Percentiles rank a stretch among this genome's conserved stretches.
These are phyloP conservation scores for Aquilaria agallochum DNA, from an alignment of 441 rosid species.

Conservation along the genomic window DNA sequence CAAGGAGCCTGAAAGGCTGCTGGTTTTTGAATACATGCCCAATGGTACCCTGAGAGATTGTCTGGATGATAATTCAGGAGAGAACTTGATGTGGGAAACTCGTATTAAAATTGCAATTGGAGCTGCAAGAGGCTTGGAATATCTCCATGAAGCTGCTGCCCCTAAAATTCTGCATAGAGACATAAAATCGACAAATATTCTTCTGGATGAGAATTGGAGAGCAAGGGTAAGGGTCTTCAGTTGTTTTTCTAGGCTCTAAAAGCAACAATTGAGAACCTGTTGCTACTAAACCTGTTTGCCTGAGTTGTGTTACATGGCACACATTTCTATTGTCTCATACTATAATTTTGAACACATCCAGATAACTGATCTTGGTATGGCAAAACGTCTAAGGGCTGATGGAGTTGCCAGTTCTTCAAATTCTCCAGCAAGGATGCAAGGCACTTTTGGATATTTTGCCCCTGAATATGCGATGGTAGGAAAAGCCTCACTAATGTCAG, in stretches of 20 bases:
- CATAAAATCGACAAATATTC: constrained; percentile 75
- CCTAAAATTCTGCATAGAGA: constrained; percentile 79
- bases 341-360: constrained; percentile 26
- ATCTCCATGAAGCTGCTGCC: constrained; percentile 83
- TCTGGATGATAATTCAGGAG: constrained; percentile 62
- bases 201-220: constrained; percentile 66
- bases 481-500: constrained; percentile 90
- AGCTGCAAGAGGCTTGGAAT: constrained; percentile 77
- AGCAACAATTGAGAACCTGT: background rate
- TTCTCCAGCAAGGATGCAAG: constrained; percentile 95
- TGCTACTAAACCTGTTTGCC: background rate
- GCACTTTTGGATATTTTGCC: constrained; percentile 97
- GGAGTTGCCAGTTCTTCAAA: constrained; percentile 74
- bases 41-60: constrained; percentile 85
- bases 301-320: no score
- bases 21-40: constrained; percentile 80
- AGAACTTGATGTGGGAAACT: constrained; percentile 63
- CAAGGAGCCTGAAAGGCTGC: constrained; percentile 71
- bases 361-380: constrained; percentile 99
- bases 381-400: constrained; percentile 74
- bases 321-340: background rate
- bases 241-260: background rate
- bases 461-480: constrained; percentile 95
- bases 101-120: constrained; percentile 62
- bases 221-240: constrained; percentile 64